phyloP scores from a whole-genome alignment of 75 land plant genomes.

The Chamaecyparis obtusa region DNA sequence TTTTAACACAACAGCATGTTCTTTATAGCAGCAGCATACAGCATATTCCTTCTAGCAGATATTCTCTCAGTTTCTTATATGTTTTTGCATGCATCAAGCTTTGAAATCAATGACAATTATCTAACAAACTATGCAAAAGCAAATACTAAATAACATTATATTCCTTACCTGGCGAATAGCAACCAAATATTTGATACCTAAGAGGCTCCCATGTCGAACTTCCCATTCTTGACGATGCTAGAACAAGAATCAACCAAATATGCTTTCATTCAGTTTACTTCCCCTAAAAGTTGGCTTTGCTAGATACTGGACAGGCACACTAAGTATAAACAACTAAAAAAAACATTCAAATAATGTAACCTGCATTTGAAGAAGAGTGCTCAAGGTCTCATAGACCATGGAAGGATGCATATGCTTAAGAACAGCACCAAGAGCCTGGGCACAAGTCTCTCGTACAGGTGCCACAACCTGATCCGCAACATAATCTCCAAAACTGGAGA shows the following conservation, averaged over 20 bases:
- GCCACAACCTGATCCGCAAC: conserved; percentile 99
- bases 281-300: background rate
- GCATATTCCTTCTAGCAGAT: too few species aligned
- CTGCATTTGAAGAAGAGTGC: conserved; percentile 90
- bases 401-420: conserved; percentile 87
- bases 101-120: too few species aligned
- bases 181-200: conserved; percentile 95
- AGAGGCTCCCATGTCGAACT: conserved; percentile 95
- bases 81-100: too few species aligned
- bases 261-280: conserved; percentile 8
- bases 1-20: too few species aligned
- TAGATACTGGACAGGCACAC: background rate
- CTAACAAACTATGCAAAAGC: background rate
- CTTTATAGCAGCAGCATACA: too few species aligned
- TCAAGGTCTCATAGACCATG: conserved; percentile 77
- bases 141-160: background rate
- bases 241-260: conserved; percentile 20
- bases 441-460: conserved; percentile 98
- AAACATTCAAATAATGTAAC: conserved; percentile 32
- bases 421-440: conserved; percentile 93
- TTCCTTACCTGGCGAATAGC: conserved; percentile 86
- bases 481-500: conserved; percentile 93
- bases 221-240: conserved; percentile 98
- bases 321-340: background rate
- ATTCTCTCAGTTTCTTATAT: too few species aligned